Evolutionary conservation across 192 early-diverging fungal species (phyloP).

Genomic region (Podila epicladia): DNA sequence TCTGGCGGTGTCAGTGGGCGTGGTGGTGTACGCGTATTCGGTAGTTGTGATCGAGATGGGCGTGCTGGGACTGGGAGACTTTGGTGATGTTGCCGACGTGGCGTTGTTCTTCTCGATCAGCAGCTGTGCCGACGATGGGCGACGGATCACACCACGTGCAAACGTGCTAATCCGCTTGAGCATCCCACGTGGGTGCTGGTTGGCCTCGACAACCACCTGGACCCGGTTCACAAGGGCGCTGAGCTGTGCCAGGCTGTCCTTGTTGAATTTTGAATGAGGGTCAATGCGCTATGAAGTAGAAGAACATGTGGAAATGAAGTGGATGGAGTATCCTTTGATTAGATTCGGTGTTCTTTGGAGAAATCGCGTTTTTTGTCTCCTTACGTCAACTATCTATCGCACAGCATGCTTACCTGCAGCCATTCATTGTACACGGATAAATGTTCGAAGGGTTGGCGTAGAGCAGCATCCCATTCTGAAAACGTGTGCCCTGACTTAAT

Average conservation of each 20-base stretch:
- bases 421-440: constrained; percentile 42
- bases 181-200: constrained; percentile 38
- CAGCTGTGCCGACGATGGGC: constrained; percentile 3
- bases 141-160: constrained; percentile 29
- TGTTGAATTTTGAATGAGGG: constrained; percentile 6
- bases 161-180: constrained; percentile 40
- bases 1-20: not conserved
- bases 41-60: not conserved
- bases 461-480: constrained; percentile 39
- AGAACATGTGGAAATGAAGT: too few species aligned
- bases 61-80: not conserved
- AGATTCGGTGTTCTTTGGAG: too few species aligned
- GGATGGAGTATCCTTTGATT: too few species aligned
- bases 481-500: constrained; percentile 26
- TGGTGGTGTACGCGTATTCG: not conserved
- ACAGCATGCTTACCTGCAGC: constrained; percentile 30
- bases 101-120: not conserved
- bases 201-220: constrained; percentile 14
- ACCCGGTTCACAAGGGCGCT: constrained; percentile 20
- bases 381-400: too few species aligned
- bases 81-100: not conserved
- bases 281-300: constrained; percentile 17
- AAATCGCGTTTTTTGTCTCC: too few species aligned
- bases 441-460: constrained; percentile 47
- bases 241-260: constrained; percentile 20